Base-by-base conservation (phyloP, 208 protist species). In the Angomonas desouzai region DNA sequence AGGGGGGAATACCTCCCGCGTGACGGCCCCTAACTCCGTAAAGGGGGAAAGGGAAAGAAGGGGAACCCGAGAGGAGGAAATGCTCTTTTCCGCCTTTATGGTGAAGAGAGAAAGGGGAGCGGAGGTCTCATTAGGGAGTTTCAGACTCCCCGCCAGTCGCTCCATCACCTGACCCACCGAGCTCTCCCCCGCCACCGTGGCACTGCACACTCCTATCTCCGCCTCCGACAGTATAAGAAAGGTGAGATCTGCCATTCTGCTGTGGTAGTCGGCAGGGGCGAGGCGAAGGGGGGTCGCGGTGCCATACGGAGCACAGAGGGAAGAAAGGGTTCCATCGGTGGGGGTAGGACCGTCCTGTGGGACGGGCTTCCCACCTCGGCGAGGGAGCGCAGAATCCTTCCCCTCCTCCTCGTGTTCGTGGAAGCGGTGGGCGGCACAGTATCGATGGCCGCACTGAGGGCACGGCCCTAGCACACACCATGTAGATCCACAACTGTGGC, bases 141-240 rank as follows among this genome's bases (percentile, higher is more conserved):
- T 9, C 29, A 84, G 59, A 30, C 55, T 55, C 27, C 1, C 48
- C 57, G 81, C 64, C 27, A 69, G 67, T 3, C 81, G 83, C 48
- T 91, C 78, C 16, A 85, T 47, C 36, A 89, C 45, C 68, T 93
- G 81, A 0, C 84, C 87, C 7, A 89, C 53, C 9, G 82, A 81
- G 49, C 72, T 74, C 68, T 79, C 80, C 2, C 62, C 70, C 13
- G 79, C 82, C 3, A 77, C 77, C 9, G 68, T 47, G 34, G 83
- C 43, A 48, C 76, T 81, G 66, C 79, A 83, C 30, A 86, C 64
- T 13, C 66, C 76, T 23, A 76, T 34, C 29, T 47, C 38, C 23
- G 20, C 27, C 64, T 13, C 36, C 11, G 11, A 16, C 2, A 73
- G 18, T 0, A 81, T 25, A 25, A 81, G 47, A 0, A 48, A 68